These are phyloP conservation scores for Acanthamoeba royreba DNA, from an alignment of 208 protist genomes.

Conservation along the genomic window DNA sequence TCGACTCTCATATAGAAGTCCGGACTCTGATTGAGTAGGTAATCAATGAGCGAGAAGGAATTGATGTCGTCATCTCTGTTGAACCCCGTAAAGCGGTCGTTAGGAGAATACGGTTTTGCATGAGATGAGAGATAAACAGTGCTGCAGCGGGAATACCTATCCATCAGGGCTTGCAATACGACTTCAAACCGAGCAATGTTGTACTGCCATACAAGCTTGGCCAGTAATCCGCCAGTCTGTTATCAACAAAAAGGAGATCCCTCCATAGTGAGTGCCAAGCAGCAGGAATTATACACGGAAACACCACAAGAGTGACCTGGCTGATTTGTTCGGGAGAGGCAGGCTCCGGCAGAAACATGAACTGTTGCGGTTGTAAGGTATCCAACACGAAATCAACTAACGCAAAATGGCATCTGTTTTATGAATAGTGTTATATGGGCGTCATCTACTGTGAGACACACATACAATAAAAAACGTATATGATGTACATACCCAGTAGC, in stretches of 20 bases:
- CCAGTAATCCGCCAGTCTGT: neutral
- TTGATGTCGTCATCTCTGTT: neutral
- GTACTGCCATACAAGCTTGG: neutral
- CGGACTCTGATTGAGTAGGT: neutral
- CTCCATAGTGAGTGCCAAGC: neutral
- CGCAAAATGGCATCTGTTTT: neutral
- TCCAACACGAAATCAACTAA: constrained; percentile 1
- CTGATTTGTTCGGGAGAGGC: neutral
- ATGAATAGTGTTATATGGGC: neutral
- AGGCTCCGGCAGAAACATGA: neutral
- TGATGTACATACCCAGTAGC: neutral
- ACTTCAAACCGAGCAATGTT: neutral
- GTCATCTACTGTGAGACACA: neutral
- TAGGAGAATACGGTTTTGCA: neutral
- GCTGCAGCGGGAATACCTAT: neutral
- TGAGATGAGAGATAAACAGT: neutral
- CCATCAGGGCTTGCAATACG: neutral
- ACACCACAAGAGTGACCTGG: neutral
- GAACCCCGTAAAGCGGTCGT: too few species aligned
- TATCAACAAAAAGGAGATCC: neutral
- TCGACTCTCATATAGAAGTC: neutral
- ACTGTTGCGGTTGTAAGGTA: neutral
- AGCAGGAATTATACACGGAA: neutral
- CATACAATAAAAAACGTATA: neutral
- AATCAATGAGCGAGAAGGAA: neutral